phyloP scores from a whole-genome alignment of 2,329 filamentous ascomycete species.

The Ascomycota sp. region DNA sequence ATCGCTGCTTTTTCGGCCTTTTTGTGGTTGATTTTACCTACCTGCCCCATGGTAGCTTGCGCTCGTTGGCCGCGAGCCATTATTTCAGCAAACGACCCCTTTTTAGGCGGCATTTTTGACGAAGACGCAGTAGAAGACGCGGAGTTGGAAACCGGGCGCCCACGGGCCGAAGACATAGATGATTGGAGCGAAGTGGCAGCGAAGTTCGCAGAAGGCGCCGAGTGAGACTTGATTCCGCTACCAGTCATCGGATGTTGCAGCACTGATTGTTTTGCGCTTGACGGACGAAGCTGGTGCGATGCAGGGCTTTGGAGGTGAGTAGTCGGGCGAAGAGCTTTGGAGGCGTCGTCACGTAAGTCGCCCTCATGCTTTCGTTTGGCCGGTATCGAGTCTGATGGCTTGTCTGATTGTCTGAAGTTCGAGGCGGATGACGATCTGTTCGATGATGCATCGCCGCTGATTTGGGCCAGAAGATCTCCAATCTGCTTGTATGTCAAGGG shows the following conservation, averaged over 20 bases:
- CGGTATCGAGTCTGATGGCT: constrained; percentile 6
- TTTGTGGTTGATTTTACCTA: constrained; percentile 56
- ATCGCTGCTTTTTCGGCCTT: constrained; percentile 38
- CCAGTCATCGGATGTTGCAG: too few relatives aligned
- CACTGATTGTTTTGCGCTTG: too few relatives aligned
- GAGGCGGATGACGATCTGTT: constrained; percentile 18
- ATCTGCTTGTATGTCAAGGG: constrained; percentile 7
- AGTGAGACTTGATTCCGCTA: not conserved
- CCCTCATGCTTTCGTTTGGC: constrained; percentile 36
- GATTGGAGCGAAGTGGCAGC: constrained; percentile 3
- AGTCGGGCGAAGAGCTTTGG: constrained; percentile 19
- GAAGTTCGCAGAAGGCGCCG: constrained; percentile 2
- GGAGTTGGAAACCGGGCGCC: constrained; percentile 7
- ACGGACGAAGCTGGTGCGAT: too few relatives aligned
- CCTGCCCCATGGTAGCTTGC: constrained; percentile 34
- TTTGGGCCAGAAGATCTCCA: constrained; percentile 25
- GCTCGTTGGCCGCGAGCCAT: constrained; percentile 48
- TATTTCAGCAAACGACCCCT: constrained; percentile 52
- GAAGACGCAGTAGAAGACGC: constrained; percentile 19
- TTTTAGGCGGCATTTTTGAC: constrained; percentile 34
- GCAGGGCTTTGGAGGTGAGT: constrained; percentile 1
- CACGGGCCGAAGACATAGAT: constrained; percentile 4
- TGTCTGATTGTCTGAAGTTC: constrained; percentile 3
- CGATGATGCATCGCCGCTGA: constrained; percentile 28
- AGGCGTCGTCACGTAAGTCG: constrained; percentile 17